Percentiles rank a stretch among this genome's conserved stretches.
phyloP scores from a whole-genome alignment of 2,329 filamentous ascomycete genomes.

The Colletotrichum scovillei region DNA sequence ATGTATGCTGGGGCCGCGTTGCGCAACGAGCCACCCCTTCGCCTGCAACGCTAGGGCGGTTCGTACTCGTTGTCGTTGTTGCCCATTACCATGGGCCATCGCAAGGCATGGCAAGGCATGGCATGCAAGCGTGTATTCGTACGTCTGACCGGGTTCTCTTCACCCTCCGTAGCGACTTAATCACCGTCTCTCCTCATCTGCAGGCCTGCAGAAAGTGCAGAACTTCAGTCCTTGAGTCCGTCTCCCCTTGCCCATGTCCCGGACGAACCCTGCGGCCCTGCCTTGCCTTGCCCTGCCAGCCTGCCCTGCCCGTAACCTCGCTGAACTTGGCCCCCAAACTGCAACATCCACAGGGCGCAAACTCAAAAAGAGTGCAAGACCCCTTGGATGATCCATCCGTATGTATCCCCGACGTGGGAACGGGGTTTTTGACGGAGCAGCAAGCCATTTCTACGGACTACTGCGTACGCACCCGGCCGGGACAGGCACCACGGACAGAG shows the following conservation, averaged over 20 bases:
- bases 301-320: background rate
- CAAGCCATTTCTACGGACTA: too few relatives aligned
- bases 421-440: background rate
- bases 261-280: background rate
- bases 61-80: background rate
- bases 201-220: background rate
- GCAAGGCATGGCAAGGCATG: background rate
- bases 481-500: background rate
- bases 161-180: background rate
- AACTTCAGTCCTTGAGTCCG: background rate
- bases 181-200: background rate
- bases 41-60: background rate
- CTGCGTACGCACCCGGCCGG: background rate
- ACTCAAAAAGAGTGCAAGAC: conserved; percentile 28
- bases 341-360: conserved; percentile 12
- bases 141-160: background rate
- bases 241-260: background rate
- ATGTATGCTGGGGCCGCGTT: background rate
- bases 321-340: conserved; percentile 20
- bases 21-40: background rate
- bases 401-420: conserved; percentile 8
- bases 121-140: background rate
- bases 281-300: background rate
- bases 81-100: too few relatives aligned
- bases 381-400: conserved; percentile 30